A percentile compares a stretch with the other conserved stretches of the same genome.
Evolutionary conservation across 345 rosid species (phyloP).

Genomic region (Brassica rapa): DNA sequence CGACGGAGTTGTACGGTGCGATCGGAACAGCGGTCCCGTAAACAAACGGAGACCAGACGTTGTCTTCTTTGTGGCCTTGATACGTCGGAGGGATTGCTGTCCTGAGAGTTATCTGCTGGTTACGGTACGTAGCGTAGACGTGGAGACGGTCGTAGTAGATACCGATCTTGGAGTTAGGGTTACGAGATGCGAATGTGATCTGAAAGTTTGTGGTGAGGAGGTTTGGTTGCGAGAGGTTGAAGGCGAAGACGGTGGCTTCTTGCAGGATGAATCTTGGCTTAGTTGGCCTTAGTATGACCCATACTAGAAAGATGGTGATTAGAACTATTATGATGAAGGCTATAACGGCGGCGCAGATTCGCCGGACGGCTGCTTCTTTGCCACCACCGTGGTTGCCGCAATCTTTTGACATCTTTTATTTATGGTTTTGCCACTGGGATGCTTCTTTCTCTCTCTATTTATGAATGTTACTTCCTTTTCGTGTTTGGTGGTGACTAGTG

Average conservation of each 20-base stretch:
- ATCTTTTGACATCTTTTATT: constrained; percentile 40
- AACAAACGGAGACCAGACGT: constrained; percentile 86
- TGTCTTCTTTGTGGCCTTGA: constrained; percentile 57
- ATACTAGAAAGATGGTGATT: constrained; percentile 61
- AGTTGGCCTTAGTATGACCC: constrained; percentile 79
- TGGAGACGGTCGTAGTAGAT: constrained; percentile 87
- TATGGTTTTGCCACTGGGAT: neutral
- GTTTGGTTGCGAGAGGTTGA: constrained; percentile 77
- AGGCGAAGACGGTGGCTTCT: constrained; percentile 86
- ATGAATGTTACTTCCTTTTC: neutral
- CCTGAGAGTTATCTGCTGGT: constrained; percentile 79
- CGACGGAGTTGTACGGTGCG: constrained; percentile 64
- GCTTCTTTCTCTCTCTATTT: constrained; percentile 8
- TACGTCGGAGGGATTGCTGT: constrained; percentile 59
- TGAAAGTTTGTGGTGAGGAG: constrained; percentile 76
- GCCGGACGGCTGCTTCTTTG: constrained; percentile 37
- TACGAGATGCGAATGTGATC: constrained; percentile 73
- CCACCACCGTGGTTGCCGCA: constrained; percentile 46
- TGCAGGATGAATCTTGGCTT: constrained; percentile 86
- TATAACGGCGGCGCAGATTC: constrained; percentile 42
- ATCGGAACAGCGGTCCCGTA: constrained; percentile 71
- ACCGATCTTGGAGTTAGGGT: constrained; percentile 78
- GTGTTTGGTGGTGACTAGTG: constrained; percentile 27
- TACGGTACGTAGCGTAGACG: constrained; percentile 67
- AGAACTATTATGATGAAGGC: constrained; percentile 56